These are phyloP conservation scores for Citrus glauca DNA, from an alignment of 345 rosid genomes.

Conservation along the genomic window DNA sequence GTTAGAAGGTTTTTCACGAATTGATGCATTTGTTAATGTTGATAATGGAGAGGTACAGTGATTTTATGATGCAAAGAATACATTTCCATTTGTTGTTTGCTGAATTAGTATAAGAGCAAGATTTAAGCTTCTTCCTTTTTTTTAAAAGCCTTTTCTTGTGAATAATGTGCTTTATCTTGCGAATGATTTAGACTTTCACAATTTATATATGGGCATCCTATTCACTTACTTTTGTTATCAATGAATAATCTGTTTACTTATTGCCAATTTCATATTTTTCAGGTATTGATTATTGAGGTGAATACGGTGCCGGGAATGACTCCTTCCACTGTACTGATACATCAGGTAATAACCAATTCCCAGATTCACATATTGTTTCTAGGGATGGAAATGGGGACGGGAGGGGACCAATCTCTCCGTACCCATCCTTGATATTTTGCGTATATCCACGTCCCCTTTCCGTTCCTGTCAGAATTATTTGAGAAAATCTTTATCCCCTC, in stretches of 20 bases:
- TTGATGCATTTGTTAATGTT: constrained; percentile 86
- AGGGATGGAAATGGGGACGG: no score
- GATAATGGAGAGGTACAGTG: constrained; percentile 82
- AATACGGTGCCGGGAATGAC: constrained; percentile 98
- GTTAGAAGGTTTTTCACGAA: constrained; percentile 85
- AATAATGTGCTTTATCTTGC: neutral
- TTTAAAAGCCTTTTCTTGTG: no score
- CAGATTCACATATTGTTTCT: neutral
- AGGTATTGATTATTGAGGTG: constrained; percentile 88
- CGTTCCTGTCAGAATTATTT: no score
- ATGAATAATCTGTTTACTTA: neutral
- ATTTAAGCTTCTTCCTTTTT: neutral
- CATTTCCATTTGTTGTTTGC: neutral
- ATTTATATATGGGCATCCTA: neutral
- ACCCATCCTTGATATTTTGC: no score
- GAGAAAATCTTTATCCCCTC: no score
- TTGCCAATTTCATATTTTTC: constrained; percentile 15
- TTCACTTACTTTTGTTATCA: neutral
- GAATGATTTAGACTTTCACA: neutral
- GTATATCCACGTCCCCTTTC: no score
- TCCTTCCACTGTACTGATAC: constrained; percentile 90
- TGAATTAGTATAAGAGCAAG: neutral
- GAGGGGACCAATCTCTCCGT: no score
- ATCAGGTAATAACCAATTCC: constrained; percentile 53
- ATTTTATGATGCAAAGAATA: neutral